Percentiles rank a stretch among this genome's conserved stretches.
These are phyloP conservation scores for Moricandia arvensis DNA, from an alignment of 345 rosid genomes.

Conservation along the genomic window DNA sequence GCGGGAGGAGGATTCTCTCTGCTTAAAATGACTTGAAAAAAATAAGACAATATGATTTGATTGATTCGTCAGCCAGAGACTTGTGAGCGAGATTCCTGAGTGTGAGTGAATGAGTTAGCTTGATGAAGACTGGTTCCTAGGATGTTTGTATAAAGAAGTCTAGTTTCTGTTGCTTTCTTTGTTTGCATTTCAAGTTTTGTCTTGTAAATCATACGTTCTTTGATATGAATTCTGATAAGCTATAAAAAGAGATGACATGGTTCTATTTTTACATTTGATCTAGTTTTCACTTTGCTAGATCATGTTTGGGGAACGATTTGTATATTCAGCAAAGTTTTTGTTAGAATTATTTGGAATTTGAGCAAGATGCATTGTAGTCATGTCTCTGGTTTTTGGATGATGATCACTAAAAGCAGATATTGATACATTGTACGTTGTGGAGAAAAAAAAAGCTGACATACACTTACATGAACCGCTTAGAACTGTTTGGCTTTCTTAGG, in stretches of 20 bases:
- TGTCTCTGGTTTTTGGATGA: background rate
- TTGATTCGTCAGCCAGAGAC: too few species aligned
- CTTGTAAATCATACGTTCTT: too few species aligned
- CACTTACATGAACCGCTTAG: background rate
- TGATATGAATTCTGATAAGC: too few species aligned
- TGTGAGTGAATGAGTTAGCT: too few species aligned
- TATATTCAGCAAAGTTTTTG: background rate
- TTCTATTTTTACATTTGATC: background rate
- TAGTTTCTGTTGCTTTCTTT: too few species aligned
- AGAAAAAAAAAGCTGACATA: background rate
- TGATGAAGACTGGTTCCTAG: too few species aligned
- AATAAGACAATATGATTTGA: too few species aligned
- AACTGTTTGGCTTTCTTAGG: slow-evolving; percentile 27
- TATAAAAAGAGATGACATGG: background rate
- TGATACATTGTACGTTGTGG: background rate
- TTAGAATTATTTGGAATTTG: background rate
- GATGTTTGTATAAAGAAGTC: too few species aligned
- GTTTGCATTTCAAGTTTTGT: too few species aligned
- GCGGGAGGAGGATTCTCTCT: too few species aligned
- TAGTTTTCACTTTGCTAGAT: background rate
- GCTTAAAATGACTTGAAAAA: too few species aligned
- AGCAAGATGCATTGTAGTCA: background rate
- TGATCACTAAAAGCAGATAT: background rate
- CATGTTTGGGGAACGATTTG: background rate
- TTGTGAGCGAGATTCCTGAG: too few species aligned